Percentiles rank a stretch among this genome's conserved stretches.
Conservation (phyloP, 2,329 filamentous ascomycete species). For the Talaromyces sp. region DNA sequence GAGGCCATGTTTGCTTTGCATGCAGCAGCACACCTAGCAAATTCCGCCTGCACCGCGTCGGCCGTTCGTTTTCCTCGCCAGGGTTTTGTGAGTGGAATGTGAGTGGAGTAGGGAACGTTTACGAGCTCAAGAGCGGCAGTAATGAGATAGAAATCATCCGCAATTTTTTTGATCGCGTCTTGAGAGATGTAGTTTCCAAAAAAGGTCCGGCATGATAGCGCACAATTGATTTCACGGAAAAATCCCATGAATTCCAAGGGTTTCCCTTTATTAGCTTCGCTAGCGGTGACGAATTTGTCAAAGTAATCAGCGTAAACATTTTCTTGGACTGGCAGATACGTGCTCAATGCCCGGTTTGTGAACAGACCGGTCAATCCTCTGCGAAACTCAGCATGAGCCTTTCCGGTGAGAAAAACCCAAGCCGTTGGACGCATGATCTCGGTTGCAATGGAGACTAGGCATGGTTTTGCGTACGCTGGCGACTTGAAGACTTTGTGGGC, state of each 20-base stretch:
- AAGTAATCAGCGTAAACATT: conserved; percentile 87
- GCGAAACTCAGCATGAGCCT: conserved; percentile 90
- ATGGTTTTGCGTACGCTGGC: conserved; percentile 83
- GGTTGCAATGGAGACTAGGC: conserved; percentile 85
- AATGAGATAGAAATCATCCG: conserved; percentile 94
- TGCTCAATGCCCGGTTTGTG: conserved; percentile 81
- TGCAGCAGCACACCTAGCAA: conserved; percentile 86
- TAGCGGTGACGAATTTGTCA: conserved; percentile 68
- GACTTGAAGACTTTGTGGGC: conserved; percentile 96
- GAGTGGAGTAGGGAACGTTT: conserved; percentile 84
- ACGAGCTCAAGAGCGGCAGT: conserved; percentile 93
- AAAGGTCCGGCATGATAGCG: conserved; percentile 89
- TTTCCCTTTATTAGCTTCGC: conserved; percentile 64
- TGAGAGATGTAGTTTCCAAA: conserved; percentile 93
- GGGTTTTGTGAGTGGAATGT: conserved; percentile 81
- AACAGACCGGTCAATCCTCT: conserved; percentile 94
- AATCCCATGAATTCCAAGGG: conserved; percentile 81
- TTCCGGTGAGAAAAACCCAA: conserved; percentile 96
- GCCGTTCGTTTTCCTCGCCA: conserved; percentile 96
- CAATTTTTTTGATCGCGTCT: conserved; percentile 84
- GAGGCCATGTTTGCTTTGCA: conserved; percentile 86
- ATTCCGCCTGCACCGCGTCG: conserved; percentile 84
- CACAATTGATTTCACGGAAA: conserved; percentile 92
- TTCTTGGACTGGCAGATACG: conserved; percentile 86
- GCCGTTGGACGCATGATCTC: conserved; percentile 88